phyloP scores from a whole-genome alignment of 192 early-diverging fungal species.

The Umbelopsis sp. region DNA sequence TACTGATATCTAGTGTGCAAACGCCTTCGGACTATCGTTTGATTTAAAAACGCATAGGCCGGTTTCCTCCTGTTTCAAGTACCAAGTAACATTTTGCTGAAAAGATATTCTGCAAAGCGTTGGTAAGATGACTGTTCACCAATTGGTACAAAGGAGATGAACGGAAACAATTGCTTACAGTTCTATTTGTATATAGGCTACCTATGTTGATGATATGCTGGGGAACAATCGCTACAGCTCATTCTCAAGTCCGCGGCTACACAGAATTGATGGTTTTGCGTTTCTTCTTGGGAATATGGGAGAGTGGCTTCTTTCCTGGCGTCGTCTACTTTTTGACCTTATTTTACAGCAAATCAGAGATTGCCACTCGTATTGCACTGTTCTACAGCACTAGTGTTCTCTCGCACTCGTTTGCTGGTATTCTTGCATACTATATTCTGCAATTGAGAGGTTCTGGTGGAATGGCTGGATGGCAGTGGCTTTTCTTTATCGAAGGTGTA shows the following conservation, averaged over 20 bases:
- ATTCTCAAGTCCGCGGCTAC: slow-evolving; percentile 28
- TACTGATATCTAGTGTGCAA: background rate
- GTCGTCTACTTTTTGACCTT: slow-evolving; percentile 33
- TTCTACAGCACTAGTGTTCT: slow-evolving; percentile 35
- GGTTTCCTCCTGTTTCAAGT: slow-evolving; percentile 38
- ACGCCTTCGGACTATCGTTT: background rate
- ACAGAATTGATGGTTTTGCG: slow-evolving; percentile 22
- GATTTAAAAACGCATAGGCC: background rate
- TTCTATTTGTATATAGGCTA: slow-evolving; percentile 11
- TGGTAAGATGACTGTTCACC: slow-evolving; percentile 21
- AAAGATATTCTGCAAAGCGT: slow-evolving; percentile 25
- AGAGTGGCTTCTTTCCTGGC: slow-evolving; percentile 35
- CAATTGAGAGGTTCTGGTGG: slow-evolving; percentile 27
- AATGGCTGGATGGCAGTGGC: slow-evolving; percentile 39
- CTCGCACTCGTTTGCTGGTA: slow-evolving; percentile 34
- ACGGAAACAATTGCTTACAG: background rate
- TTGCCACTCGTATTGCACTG: slow-evolving; percentile 35
- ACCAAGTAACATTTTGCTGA: slow-evolving; percentile 36
- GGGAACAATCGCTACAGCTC: slow-evolving; percentile 27
- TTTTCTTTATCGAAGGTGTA: slow-evolving; percentile 36
- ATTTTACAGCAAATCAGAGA: slow-evolving; percentile 36
- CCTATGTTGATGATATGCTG: slow-evolving; percentile 33
- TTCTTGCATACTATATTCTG: slow-evolving; percentile 33
- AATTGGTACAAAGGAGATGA: background rate
- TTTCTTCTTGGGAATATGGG: slow-evolving; percentile 34